Percentiles rank a stretch among this genome's conserved stretches.
These are phyloP conservation scores for Diplosphaera chodatii DNA, from an alignment of 139 green algal genomes.

Conservation along the genomic window DNA sequence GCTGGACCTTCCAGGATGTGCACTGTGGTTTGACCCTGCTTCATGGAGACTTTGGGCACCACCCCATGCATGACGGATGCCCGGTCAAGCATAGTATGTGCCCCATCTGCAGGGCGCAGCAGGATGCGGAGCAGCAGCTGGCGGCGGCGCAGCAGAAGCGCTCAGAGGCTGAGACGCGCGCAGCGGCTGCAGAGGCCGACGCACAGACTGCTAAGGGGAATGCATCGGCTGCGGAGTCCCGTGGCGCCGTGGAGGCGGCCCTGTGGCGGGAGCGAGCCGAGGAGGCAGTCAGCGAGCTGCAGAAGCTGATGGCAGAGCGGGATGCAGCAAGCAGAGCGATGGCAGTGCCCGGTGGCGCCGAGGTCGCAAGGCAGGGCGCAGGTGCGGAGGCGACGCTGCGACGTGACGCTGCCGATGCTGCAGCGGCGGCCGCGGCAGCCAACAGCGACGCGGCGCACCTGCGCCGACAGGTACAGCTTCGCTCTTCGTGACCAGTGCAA, in stretches of 20 bases:
- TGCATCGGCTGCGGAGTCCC: background rate
- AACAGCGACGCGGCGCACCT: background rate
- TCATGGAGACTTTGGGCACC: no score
- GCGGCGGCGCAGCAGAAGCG: background rate
- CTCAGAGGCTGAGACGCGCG: slow-evolving; percentile 27
- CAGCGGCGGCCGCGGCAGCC: background rate
- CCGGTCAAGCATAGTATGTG: no score
- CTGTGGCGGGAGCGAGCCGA: background rate
- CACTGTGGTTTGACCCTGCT: no score
- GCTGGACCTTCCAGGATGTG: no score
- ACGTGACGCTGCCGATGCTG: background rate
- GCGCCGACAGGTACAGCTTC: background rate
- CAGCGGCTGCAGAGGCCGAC: slow-evolving; percentile 20
- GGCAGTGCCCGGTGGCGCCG: background rate
- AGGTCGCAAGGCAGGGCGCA: background rate
- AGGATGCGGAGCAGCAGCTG: background rate
- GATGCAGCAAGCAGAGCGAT: background rate
- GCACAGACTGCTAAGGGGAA: background rate
- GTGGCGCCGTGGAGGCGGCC: background rate
- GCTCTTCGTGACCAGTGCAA: no score
- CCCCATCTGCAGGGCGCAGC: no score
- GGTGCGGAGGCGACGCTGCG: background rate
- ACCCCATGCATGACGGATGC: no score
- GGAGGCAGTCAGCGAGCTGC: background rate
- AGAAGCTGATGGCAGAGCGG: background rate